Conservation (phyloP, 305 asterid species). For the Petunia hybrid region DNA sequence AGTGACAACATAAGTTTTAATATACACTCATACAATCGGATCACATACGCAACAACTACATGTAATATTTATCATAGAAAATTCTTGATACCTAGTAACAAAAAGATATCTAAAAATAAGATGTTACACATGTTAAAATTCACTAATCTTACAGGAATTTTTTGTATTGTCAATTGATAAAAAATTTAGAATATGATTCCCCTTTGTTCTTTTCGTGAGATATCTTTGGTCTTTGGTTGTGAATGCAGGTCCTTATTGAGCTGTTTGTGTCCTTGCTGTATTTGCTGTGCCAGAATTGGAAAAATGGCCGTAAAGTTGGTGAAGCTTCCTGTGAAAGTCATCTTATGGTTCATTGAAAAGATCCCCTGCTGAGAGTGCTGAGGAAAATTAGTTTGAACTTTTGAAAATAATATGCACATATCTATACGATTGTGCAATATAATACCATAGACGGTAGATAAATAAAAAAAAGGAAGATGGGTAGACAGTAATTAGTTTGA, state of each 20-base stretch:
- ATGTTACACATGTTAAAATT: background rate
- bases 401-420: background rate
- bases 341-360: constrained; percentile 52
- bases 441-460: background rate
- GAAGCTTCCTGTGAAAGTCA: constrained; percentile 49
- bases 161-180: too few relatives aligned
- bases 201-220: background rate
- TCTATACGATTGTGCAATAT: background rate
- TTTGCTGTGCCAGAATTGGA: constrained; percentile 56
- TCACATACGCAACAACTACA: too few relatives aligned
- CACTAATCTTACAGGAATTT: background rate
- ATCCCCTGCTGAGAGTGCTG: constrained; percentile 58
- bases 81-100: background rate
- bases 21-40: too few relatives aligned
- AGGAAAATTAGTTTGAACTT: background rate
- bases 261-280: constrained; percentile 66
- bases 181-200: background rate
- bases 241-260: constrained; percentile 45
- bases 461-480: too few relatives aligned
- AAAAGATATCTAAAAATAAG: background rate
- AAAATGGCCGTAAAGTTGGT: constrained; percentile 48
- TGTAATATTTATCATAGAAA: background rate
- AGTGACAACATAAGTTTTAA: too few relatives aligned
- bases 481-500: background rate
- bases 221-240: background rate